Evolutionary conservation across 768 basidiomycete species (phyloP), one percentile per base, ranked within the genome.

Genomic region (Lactarius vividus): DNA sequence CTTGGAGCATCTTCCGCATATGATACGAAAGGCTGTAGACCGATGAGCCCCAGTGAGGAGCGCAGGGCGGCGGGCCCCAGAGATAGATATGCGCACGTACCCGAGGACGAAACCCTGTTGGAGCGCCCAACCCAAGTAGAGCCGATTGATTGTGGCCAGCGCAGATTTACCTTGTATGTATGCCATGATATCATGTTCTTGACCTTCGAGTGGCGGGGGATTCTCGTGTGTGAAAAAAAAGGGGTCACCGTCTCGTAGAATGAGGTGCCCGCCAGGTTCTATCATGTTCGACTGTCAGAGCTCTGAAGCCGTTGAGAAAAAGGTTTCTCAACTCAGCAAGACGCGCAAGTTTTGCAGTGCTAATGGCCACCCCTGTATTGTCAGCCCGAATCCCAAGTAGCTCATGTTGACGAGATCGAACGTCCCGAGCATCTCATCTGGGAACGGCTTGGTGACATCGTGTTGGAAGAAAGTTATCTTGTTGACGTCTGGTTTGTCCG

Each of bases 381-480:
- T 55, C 29, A 55, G 54, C 29, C 29, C 54, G 5, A 26, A 55
- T 13, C 13, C 10, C 29, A 55, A 11, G 18, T 15, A 55, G 28
- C 7, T 33, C 54, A 55, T 28, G 54, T 55, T 55, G 54, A 31
- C 31, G 28, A 55, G 54, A 31, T 55, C 54, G 6, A 55, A 26
- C 29, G 54, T 55, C 15, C 54, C 54, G 0, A 55, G 29, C 13
- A 65, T 39, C 7, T 54, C 63, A 13, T 64, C 31, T 0, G 49
- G 26, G 40, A 65, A 60, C 10, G 58, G 42, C 4, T 29, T 26
- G 40, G 59, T 60, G 8, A 60, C 23, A 26, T 65, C 64, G 10
- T 60, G 59, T 29, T 60, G 53, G 53, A 61, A 60, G 6, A 56
- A 65, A 2, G 28, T 29, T 31, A 33, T 55, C 54, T 15, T 55